Percentiles rank a stretch among this genome's conserved stretches.
These are phyloP conservation scores for Leucoagaricus sp. DNA, from an alignment of 1,284 basidiomycete genomes.

Conservation along the genomic window DNA sequence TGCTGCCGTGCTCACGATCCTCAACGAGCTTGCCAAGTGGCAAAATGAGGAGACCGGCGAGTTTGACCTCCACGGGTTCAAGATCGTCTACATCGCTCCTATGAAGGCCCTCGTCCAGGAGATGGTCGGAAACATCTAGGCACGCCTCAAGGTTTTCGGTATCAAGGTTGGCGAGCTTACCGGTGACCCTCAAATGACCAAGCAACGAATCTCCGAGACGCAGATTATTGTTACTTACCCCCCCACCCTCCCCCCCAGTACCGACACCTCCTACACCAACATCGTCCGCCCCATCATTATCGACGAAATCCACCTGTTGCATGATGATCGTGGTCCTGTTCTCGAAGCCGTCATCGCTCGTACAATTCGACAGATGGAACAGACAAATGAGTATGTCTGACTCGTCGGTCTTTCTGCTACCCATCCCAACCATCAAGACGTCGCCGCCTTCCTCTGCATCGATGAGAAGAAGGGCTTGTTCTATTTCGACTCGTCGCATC, in stretches of 20 bases:
- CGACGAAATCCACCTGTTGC: constrained; percentile 97
- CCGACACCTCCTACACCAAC: constrained; percentile 97
- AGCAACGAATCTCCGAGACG: constrained; percentile 95
- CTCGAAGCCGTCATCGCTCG: constrained; percentile 91
- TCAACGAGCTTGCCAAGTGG: constrained; percentile 86
- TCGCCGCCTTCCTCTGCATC: constrained; percentile 97
- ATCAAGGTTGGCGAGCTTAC: constrained; percentile 95
- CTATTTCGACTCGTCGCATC: constrained; percentile 94
- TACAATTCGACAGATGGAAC: constrained; percentile 93
- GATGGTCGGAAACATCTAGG: too few relatives aligned
- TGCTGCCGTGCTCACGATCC: constrained; percentile 93
- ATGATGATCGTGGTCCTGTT: constrained; percentile 98
- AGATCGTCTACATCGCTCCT: constrained; percentile 97
- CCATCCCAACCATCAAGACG: constrained; percentile 96
- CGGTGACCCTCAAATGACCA: constrained; percentile 97
- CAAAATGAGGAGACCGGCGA: constrained; percentile 80
- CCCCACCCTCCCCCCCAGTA: constrained; percentile 97
- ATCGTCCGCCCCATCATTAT: constrained; percentile 97
- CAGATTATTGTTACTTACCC: constrained; percentile 99
- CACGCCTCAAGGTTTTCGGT: constrained; percentile 81
- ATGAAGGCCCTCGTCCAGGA: too few relatives aligned
- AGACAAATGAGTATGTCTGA: too few relatives aligned
- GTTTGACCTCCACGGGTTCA: constrained; percentile 93
- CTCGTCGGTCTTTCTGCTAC: constrained; percentile 98
- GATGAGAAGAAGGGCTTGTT: constrained; percentile 93